phyloP scores from a whole-genome alignment of 441 rosid species.

The Croton setiger region DNA sequence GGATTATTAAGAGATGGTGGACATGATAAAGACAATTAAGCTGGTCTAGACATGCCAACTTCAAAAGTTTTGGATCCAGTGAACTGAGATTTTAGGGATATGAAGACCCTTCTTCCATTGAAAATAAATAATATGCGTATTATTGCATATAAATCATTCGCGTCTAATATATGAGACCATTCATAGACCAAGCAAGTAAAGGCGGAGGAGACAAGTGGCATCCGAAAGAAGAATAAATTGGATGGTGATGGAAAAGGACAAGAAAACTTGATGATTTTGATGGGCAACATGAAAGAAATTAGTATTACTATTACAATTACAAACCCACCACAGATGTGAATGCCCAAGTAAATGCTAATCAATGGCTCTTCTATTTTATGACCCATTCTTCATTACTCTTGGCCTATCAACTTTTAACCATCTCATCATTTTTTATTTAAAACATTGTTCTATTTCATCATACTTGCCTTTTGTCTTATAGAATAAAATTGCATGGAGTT shows the following conservation, averaged over 20 bases:
- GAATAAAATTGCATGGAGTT: no score
- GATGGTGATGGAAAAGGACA: slow-evolving; percentile 12
- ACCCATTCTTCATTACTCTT: background rate
- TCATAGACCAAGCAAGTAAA: no score
- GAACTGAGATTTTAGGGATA: background rate
- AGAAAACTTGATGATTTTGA: slow-evolving; percentile 23
- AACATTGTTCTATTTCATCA: background rate
- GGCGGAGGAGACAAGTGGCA: background rate
- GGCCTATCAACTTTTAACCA: background rate
- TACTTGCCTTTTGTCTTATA: background rate
- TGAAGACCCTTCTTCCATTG: background rate
- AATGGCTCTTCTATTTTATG: background rate
- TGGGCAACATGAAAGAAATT: slow-evolving; percentile 12
- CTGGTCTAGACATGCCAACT: slow-evolving; percentile 5
- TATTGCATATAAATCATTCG: no score
- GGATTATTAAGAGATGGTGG: background rate
- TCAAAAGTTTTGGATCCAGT: background rate
- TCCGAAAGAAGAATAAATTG: no score
- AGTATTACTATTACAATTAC: background rate
- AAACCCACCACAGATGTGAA: slow-evolving; percentile 1
- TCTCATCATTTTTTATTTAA: background rate
- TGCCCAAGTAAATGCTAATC: slow-evolving; percentile 1
- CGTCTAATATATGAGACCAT: no score
- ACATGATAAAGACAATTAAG: slow-evolving; percentile 4
- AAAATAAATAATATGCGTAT: background rate